Evolutionary conservation across 2,329 filamentous ascomycete species (phyloP), one percentile per base, ranked within the genome.

Genomic region (Stylonectria norvegica): DNA sequence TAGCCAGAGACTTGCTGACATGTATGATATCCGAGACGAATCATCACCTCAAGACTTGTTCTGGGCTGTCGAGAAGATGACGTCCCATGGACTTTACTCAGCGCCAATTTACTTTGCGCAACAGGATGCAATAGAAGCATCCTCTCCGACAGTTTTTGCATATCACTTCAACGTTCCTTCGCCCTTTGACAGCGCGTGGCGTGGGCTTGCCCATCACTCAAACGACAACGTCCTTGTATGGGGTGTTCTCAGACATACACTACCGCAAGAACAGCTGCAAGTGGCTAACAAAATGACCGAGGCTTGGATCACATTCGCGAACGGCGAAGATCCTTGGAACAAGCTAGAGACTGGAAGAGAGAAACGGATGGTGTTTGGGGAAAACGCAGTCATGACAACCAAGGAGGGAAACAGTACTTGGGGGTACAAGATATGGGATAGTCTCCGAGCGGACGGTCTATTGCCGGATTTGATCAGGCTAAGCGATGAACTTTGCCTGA

Each of bases 11-110:
- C 18, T 20, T 29, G 40, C 19, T 8, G 47, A 16, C 4, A 20
- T 31, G 3, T 50, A 50, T 20, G 29, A 40, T n/a, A 35, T 50
- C 14, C n/a, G 14, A 11, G 2, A 20, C 14, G 4, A 40, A 31
- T 19, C 33, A 11, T 23, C 4, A n/a, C n/a, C 18, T 40, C n/a
- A 35, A 40, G 11, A 33, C 40, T 5, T 15, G 6, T 53, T 53
- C 36, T 40, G 38, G 27, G 29, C 22, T 4, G 23, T 49, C 6
- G 48, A 53, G 37, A 31, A 35, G 3, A 25, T 25, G 22, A 25
- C 22, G 8, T 25, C 22, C 8, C 22, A 25, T 12, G 22, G 22
- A 7, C 7, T 25, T 7, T 25, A 25, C 22, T 25, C 22, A 12
- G 22, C 22, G 7, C 22, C 22, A 8, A 12, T 25, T 12, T 25